Evolutionary conservation across 2,329 filamentous ascomycete species (phyloP), one percentile per base, ranked within the genome.

Genomic region (Monilinia fructicola): DNA sequence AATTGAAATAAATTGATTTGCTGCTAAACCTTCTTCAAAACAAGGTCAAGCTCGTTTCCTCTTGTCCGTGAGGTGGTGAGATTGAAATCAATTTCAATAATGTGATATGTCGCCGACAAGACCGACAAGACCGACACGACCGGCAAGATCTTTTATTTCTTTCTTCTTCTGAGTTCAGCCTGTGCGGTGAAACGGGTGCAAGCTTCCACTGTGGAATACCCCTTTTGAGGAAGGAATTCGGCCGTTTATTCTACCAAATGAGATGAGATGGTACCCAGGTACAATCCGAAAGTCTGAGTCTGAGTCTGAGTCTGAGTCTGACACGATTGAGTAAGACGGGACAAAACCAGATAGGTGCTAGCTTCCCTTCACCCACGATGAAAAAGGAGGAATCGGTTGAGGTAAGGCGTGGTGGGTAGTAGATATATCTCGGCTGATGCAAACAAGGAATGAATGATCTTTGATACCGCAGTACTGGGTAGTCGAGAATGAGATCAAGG

Each of bases 21-120:
- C n/a, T 35, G 31, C 31, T 35, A 3, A 35, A 35, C 46, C 46
- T 21, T 48, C 46, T 48, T 10, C 46, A 21, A 23, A 23, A 7
- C 11, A 46, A n/a, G 44, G 9, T 7, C 2, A n/a, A 46, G 18
- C 5, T n/a, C 5, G 44, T n/a, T 46, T n/a, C 14, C 23, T 31
- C 38, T 23, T 55, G 42, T 53, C 46, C 26, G 60, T 28, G 12
- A 54, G n/a, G 35, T 28, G 31, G 35, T 55, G 26, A 63, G 60
- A 63, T 31, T 14, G 26, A 63, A 48, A 18, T n/a, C 44, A 46
- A 46, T 46, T 28, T 42, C 38, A 35, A 59, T 23, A 63, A 56
- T 64, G 26, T 64, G 62, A 64, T 64, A 64, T 56, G n/a, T 64
- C 62, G 61, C 61, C 61, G 52, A 55, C 53, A 46, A 64, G 59